Conservation (phyloP, 352 stramenopile genomes). For the Globisporangium takayamanum region DNA sequence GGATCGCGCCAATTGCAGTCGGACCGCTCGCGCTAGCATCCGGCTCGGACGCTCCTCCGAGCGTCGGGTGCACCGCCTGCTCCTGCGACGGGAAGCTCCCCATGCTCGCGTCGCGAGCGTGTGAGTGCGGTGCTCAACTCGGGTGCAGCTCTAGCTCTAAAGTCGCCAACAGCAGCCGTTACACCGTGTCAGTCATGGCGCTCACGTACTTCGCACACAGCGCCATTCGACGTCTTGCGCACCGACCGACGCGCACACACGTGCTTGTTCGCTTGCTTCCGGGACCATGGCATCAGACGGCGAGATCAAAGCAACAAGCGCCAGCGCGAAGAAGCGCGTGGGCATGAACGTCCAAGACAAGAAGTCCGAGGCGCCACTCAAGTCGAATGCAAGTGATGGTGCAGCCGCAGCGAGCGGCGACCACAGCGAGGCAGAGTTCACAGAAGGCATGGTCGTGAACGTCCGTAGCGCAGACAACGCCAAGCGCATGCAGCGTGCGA, state of each 20-base stretch:
- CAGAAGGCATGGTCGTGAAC: slow-evolving; percentile 7
- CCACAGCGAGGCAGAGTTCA: background rate
- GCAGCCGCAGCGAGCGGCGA: background rate
- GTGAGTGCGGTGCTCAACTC: too few relatives aligned
- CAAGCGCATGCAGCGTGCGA: slow-evolving; percentile 12
- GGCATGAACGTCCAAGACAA: slow-evolving; percentile 3
- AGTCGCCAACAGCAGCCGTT: too few relatives aligned
- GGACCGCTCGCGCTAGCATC: background rate
- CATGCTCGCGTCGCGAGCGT: slow-evolving; percentile 16
- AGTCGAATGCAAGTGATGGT: background rate
- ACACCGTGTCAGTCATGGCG: too few relatives aligned
- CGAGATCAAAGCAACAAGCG: slow-evolving; percentile 2
- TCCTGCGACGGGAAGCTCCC: slow-evolving; percentile 39
- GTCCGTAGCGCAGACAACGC: slow-evolving; percentile 7
- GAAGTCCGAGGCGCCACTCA: background rate
- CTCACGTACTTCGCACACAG: too few relatives aligned
- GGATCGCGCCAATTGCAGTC: background rate
- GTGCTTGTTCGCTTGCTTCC: background rate
- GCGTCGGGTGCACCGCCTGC: slow-evolving; percentile 8
- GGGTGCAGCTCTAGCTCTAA: too few relatives aligned
- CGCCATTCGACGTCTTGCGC: too few relatives aligned
- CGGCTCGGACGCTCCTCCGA: background rate
- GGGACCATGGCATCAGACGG: slow-evolving; percentile 14
- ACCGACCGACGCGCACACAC: background rate
- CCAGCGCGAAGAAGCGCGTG: slow-evolving; percentile 3